phyloP scores from a whole-genome alignment of 73 alveolate species.

The Uronychia setigera region DNA sequence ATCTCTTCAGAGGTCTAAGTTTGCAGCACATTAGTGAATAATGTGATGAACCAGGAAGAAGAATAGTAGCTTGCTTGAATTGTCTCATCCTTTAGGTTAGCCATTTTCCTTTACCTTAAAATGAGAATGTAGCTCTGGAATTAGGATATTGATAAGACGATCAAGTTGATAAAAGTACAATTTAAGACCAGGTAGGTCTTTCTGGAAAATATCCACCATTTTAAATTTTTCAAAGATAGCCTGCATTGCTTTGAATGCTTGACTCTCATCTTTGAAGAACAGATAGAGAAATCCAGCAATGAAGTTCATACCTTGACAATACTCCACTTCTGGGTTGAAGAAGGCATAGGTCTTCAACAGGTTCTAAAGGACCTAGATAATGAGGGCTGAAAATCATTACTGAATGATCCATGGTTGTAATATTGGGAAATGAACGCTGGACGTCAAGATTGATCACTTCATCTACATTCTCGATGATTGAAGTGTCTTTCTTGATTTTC shows the following conservation, averaged over 20 bases:
- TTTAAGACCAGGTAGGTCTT: constrained; percentile 80
- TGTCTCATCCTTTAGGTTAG: constrained; percentile 63
- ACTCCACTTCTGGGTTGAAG: constrained; percentile 86
- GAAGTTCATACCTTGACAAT: constrained; percentile 96
- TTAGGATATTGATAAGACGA: constrained; percentile 74
- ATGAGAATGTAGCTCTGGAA: constrained; percentile 84
- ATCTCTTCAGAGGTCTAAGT: no score
- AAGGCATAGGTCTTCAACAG: constrained; percentile 84
- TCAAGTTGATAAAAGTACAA: constrained; percentile 87
- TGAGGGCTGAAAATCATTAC: constrained; percentile 14
- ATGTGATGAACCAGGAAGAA: constrained; percentile 93
- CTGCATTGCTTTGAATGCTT: constrained; percentile 73
- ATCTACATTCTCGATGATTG: constrained; percentile 35
- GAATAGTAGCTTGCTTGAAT: constrained; percentile 65
- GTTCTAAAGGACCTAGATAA: constrained; percentile 57
- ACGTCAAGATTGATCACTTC: constrained; percentile 75
- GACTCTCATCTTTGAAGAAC: constrained; percentile 80
- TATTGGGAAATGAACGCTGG: constrained; percentile 54
- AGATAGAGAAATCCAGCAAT: constrained; percentile 89
- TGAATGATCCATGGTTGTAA: constrained; percentile 16
- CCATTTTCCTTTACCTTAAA: no score
- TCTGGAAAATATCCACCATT: constrained; percentile 68
- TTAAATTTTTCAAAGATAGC: constrained; percentile 58
- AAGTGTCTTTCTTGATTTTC: constrained; percentile 26
- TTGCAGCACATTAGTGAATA: constrained; percentile 76